phyloP scores from a whole-genome alignment of 2,329 filamentous ascomycete species.

The Paradendryphiella salina region DNA sequence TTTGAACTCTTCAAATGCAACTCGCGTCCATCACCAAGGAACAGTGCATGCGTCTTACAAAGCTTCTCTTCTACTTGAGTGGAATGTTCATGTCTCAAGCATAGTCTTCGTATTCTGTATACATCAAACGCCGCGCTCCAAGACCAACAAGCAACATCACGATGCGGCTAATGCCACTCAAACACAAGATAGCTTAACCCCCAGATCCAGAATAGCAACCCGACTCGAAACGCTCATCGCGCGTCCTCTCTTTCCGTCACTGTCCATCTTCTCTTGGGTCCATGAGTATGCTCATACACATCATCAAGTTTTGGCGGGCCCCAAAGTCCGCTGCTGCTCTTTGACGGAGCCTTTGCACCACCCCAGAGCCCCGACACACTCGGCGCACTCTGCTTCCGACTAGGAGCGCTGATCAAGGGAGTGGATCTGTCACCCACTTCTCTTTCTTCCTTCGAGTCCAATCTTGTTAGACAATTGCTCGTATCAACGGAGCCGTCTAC shows the following conservation, averaged over 20 bases:
- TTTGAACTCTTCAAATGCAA: background rate
- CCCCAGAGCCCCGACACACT: slow-evolving; percentile 30
- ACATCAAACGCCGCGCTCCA: too few species aligned
- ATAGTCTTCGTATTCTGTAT: too few species aligned
- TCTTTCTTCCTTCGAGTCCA: slow-evolving; percentile 34
- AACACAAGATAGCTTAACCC: too few species aligned
- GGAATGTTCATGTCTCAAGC: too few species aligned
- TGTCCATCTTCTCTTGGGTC: slow-evolving; percentile 52
- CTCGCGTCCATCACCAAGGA: background rate
- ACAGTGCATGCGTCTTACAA: too few species aligned
- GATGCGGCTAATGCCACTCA: too few species aligned
- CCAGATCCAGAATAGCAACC: too few species aligned
- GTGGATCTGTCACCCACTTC: slow-evolving; percentile 39
- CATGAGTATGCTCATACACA: slow-evolving; percentile 44
- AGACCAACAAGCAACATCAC: too few species aligned
- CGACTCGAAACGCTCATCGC: background rate
- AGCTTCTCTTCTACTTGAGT: too few species aligned
- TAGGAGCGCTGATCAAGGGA: slow-evolving; percentile 30
- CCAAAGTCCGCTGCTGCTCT: slow-evolving; percentile 49
- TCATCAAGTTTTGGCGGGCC: slow-evolving; percentile 44
- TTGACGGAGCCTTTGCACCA: slow-evolving; percentile 22
- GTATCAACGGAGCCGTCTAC: slow-evolving; percentile 12
- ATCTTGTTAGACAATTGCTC: slow-evolving; percentile 10
- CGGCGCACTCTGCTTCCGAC: slow-evolving; percentile 19
- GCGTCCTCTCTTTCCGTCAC: slow-evolving; percentile 42